A percentile compares a stretch with the other conserved stretches of the same genome.
These are phyloP conservation scores for Sindora glabra DNA, from an alignment of 306 rosid genomes.

Conservation along the genomic window DNA sequence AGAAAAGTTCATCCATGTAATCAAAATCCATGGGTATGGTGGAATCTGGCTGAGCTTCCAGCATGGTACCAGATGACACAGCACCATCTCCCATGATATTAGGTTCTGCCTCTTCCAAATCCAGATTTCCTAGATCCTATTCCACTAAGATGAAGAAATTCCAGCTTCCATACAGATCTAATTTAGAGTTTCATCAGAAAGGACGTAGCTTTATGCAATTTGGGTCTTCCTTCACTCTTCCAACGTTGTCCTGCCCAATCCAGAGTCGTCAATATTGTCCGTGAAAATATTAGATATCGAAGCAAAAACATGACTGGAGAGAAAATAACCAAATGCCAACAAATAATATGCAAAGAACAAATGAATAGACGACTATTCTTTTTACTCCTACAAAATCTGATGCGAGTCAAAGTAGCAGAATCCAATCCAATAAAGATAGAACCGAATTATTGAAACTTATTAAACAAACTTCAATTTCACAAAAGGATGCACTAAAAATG, in stretches of 20 bases:
- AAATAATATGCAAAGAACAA: neutral
- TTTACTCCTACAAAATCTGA: conserved; percentile 10
- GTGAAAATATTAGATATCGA: neutral
- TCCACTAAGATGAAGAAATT: neutral
- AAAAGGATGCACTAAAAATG: conserved; percentile 1
- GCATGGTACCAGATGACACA: conserved; percentile 43
- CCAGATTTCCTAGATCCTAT: neutral
- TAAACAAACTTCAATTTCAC: neutral
- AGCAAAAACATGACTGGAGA: neutral
- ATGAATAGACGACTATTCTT: conserved; percentile 3
- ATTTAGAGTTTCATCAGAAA: neutral
- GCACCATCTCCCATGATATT: conserved; percentile 57
- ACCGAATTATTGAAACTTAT: neutral
- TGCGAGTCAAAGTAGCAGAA: conserved; percentile 11
- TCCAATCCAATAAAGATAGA: neutral
- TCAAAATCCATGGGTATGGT: conserved; percentile 75
- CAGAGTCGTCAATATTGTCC: conserved; percentile 19
- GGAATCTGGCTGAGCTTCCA: conserved; percentile 46
- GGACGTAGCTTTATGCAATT: neutral
- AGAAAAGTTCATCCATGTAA: conserved; percentile 72
- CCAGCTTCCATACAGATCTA: conserved; percentile 25
- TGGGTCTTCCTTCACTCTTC: conserved; percentile 10
- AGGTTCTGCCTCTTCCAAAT: conserved; percentile 10
- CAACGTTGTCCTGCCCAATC: conserved; percentile 21
- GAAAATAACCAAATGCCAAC: neutral